Base-by-base conservation (phyloP, 2,329 filamentous ascomycete species). In the Xylaria sp. region DNA sequence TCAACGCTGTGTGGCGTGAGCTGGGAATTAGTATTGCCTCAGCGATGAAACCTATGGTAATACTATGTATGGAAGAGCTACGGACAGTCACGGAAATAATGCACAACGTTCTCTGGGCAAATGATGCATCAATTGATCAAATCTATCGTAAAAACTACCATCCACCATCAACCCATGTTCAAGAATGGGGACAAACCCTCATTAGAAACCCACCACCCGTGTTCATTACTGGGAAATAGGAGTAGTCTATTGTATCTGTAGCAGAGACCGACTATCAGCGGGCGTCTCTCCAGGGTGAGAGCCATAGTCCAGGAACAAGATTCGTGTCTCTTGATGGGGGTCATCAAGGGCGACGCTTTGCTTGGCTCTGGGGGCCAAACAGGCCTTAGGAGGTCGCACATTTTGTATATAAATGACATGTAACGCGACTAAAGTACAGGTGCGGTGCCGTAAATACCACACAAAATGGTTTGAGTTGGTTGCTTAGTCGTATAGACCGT, bases 401-500 rank as follows among this genome's bases (percentile, higher is more conserved):
- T 58, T 56, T 23, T 52, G 31, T 61, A 28, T 58, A 59, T 31
- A 41, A 46, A 60, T 50, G 67, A 51, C 64, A 57, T 75, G 76
- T 72, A 75, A 76, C 75, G 74, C 80, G 81, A 81, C 80, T 85
- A 85, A 78, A 86, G 81, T 86, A 86, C 84, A 86, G 61, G 28
- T 44, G 69, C 71, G 57, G 65, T 28, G 54, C 60, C 48, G 15
- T 37, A 39, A 39, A 59, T 59, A 55, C 58, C 39, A 60, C 25
- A 67, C 72, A 70, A 72, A 69, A 76, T 65, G 46, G 70, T 8
- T 8, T 52, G 71, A 71, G 74, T 66, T 63, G 69, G 72, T 60
- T 66, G 72, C 82, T 88, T 94, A 98, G 84, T 97, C 93, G 83
- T 98, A 98, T 81, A 98, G 92, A 84, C 94, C 95, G 83, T 98